A percentile compares a stretch with the other conserved stretches of the same genome.
phyloP scores from a whole-genome alignment of 257 asterid species.

The Hygrophila difformis region DNA sequence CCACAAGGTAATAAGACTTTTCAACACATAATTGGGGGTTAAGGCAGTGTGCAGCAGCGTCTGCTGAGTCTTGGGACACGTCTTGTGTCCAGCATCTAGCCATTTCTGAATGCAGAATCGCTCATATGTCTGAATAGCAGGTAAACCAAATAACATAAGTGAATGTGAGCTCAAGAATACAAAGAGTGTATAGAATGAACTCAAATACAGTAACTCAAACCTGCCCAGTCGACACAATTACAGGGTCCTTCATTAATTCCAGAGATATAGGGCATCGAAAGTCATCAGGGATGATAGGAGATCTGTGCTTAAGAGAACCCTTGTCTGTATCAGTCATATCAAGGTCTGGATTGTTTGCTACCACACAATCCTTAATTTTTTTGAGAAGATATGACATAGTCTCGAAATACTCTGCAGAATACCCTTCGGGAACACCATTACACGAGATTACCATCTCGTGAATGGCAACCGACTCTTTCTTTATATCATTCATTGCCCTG shows the following conservation, averaged over 20 bases:
- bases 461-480: constrained; percentile 68
- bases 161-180: constrained; percentile 7
- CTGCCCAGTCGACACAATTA: constrained; percentile 98
- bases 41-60: constrained; percentile 74
- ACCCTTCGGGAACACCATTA: constrained; percentile 74
- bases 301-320: constrained; percentile 55
- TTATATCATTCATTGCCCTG: constrained; percentile 55
- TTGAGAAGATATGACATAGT: constrained; percentile 62
- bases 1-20: constrained; percentile 89
- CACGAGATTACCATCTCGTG: constrained; percentile 76
- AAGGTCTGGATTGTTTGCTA: constrained; percentile 43
- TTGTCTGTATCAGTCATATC: constrained; percentile 57
- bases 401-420: constrained; percentile 71
- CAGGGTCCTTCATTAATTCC: constrained; percentile 98
- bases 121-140: constrained; percentile 71
- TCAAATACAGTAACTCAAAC: constrained; percentile 20
- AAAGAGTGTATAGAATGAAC: constrained; percentile 9
- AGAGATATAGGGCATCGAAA: constrained; percentile 96
- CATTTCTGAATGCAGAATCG: constrained; percentile 88
- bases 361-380: constrained; percentile 64
- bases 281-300: constrained; percentile 92
- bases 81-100: constrained; percentile 94
- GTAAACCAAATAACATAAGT: background rate
- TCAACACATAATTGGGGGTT: constrained; percentile 97
- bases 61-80: constrained; percentile 97